Conservation (phyloP, 108 stramenopile species). For the Cyclotella cryptica region DNA sequence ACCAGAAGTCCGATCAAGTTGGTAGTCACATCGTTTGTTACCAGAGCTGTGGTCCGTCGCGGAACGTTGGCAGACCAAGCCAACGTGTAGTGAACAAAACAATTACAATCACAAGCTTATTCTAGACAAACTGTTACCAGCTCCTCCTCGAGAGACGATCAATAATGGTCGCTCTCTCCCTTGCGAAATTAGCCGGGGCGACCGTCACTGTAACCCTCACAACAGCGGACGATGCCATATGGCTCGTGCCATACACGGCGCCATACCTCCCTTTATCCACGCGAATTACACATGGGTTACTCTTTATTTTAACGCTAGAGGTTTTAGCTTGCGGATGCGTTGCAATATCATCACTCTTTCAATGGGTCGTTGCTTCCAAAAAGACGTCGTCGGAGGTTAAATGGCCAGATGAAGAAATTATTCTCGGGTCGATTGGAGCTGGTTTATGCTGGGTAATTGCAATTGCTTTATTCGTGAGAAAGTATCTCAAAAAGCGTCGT, state of each 20-base stretch:
- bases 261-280: slow-evolving; percentile 36
- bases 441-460: slow-evolving; percentile 63
- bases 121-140: too few relatives aligned
- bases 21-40: too few relatives aligned
- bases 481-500: slow-evolving; percentile 55
- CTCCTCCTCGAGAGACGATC: too few relatives aligned
- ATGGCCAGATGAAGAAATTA: slow-evolving; percentile 29
- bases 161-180: slow-evolving; percentile 15
- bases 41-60: too few relatives aligned
- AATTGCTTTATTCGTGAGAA: slow-evolving; percentile 38
- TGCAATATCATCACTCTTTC: slow-evolving; percentile 28
- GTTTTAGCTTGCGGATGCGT: slow-evolving; percentile 45
- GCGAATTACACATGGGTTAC: slow-evolving; percentile 53
- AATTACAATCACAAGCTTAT: too few relatives aligned
- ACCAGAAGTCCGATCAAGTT: too few relatives aligned
- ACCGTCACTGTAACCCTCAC: slow-evolving; percentile 64
- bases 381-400: slow-evolving; percentile 21
- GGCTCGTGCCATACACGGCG: slow-evolving; percentile 68
- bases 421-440: slow-evolving; percentile 56
- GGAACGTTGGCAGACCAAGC: too few relatives aligned
- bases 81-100: too few relatives aligned
- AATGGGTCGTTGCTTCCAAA: slow-evolving; percentile 40
- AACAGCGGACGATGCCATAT: slow-evolving; percentile 74
- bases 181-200: slow-evolving; percentile 45
- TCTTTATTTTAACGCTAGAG: slow-evolving; percentile 64